Conservation (phyloP, 2,329 filamentous ascomycete species). For the Fusarium brevicatenulatum region DNA sequence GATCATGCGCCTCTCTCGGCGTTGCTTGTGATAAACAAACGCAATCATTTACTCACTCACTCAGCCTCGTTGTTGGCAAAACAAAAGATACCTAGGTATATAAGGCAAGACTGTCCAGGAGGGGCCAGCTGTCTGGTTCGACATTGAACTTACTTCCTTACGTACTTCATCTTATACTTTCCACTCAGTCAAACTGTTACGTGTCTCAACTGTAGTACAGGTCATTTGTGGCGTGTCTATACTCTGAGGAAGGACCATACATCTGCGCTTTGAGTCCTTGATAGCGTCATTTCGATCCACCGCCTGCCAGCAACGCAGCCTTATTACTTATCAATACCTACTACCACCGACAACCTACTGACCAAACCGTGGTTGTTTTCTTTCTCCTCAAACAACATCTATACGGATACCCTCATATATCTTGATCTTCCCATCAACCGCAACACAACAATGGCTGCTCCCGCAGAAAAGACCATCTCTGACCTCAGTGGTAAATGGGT, state of each 20-base stretch:
- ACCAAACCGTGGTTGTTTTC: neutral
- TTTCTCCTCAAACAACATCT: neutral
- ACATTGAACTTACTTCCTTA: neutral
- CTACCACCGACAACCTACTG: neutral
- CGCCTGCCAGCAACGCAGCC: slow-evolving; percentile 9
- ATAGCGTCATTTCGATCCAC: slow-evolving; percentile 39
- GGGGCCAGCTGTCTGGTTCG: too few species aligned
- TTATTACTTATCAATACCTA: neutral
- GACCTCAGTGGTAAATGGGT: slow-evolving; percentile 76
- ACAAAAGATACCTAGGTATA: neutral
- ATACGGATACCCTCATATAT: neutral
- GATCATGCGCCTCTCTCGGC: slow-evolving; percentile 17
- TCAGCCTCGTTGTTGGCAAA: neutral
- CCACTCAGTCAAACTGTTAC: neutral
- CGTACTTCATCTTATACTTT: neutral
- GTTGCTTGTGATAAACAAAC: slow-evolving; percentile 32
- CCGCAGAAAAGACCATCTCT: slow-evolving; percentile 70
- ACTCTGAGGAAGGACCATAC: slow-evolving; percentile 8
- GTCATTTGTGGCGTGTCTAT: neutral
- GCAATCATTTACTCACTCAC: neutral
- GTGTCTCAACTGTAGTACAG: neutral
- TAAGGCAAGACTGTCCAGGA: neutral
- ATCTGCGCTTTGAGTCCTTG: slow-evolving; percentile 6
- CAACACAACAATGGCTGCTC: slow-evolving; percentile 72
- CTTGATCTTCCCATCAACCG: neutral